Evolutionary conservation across 1,284 basidiomycete species (phyloP).

Genomic region (Ustilago tritici): DNA sequence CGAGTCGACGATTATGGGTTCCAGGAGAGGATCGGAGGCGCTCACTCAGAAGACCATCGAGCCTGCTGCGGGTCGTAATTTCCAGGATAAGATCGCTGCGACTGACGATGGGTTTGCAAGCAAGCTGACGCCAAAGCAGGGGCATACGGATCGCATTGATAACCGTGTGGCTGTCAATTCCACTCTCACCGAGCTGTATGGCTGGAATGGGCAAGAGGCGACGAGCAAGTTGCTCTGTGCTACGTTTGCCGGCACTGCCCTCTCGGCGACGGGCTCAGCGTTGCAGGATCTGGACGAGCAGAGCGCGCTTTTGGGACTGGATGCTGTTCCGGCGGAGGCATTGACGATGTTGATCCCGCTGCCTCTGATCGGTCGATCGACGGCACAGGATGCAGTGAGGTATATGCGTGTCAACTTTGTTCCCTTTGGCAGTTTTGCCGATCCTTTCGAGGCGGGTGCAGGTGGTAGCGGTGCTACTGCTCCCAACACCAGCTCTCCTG

Average conservation of each 20-base stretch:
- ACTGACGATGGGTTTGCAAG: neutral
- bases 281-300: constrained; percentile 38
- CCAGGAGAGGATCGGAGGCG: constrained; percentile 47
- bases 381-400: constrained; percentile 28
- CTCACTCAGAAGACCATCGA: constrained; percentile 42
- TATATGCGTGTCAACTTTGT: constrained; percentile 58
- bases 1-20: constrained; percentile 51
- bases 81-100: neutral
- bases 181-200: constrained; percentile 35
- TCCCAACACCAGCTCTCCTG: constrained; percentile 13
- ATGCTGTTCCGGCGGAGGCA: constrained; percentile 42
- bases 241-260: neutral
- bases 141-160: neutral
- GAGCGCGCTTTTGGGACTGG: constrained; percentile 47
- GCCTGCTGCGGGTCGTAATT: constrained; percentile 1
- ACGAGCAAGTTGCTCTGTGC: constrained; percentile 12
- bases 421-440: constrained; percentile 34
- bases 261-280: neutral
- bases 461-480: neutral
- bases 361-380: constrained; percentile 37
- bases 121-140: constrained; percentile 3
- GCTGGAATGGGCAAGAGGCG: constrained; percentile 31
- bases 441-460: constrained; percentile 7
- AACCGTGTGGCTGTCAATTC: constrained; percentile 26
- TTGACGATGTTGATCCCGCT: constrained; percentile 63